Base-by-base conservation (phyloP, 257 asterid species). In the Fraxinus anomala region DNA sequence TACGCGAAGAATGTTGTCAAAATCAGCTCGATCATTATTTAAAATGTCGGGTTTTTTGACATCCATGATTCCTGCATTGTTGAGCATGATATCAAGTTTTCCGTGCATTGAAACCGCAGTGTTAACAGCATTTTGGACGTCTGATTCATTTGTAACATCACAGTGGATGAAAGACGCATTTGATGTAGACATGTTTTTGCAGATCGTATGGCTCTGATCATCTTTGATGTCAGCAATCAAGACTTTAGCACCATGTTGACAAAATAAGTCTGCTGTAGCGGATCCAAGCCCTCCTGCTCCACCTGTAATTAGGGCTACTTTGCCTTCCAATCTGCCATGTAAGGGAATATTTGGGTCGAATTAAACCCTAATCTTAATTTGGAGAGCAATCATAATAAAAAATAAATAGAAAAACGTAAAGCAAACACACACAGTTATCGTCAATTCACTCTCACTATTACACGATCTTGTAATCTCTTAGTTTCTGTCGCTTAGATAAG, bases 251-350 rank as follows among this genome's bases (percentile, higher is more conserved):
- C 87, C 89, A 14, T 83, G 80, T 30, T 54, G 75, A 31, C 51
- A 76, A 63, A 86, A 86, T 2, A 86, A 80, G 33, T 59, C 40
- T 37, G 87, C 82, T 28, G 83, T 44, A 1, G 42, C 23, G 0
- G 71, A 79, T 74, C 87, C 89, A 2, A 86, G 76, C 4, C 83
- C 85, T 47, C 85, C 76, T 1, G 83, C 84, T 24, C 86, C 88
- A 1, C 89, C 85, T 6, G 89, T 83, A 26, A 86, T 81, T 47
- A 86, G 37, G 12, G 87, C 89, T 12, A 83, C 89, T 69, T 81
- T 86, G 23, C 89, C 89, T 72, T 81, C 85, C 66, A 85, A 80
- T 74, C 85, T 83, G 74, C 42, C 59, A 28, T 16, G 3, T 3
- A 59, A 2, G 39, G 23, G 5, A 51, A 54, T 34, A n/a, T 7